phyloP scores from a whole-genome alignment of 306 rosid species.

The Corylus heterophylla region DNA sequence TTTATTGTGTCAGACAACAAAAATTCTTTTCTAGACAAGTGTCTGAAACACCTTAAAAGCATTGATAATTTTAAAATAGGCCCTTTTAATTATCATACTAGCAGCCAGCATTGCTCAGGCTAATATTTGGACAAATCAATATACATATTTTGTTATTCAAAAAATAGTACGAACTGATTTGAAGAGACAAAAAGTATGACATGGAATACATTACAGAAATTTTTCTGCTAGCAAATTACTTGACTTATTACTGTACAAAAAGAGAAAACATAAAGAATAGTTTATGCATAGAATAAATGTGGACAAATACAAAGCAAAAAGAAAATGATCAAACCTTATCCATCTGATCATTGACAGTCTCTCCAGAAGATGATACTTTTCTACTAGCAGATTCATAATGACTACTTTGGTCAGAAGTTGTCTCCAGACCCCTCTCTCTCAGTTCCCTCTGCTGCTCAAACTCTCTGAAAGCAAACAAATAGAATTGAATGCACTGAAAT shows the following conservation, averaged over 20 bases:
- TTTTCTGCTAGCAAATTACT: not conserved
- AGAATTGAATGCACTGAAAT: constrained; percentile 34
- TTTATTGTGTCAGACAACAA: not conserved
- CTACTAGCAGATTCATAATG: constrained; percentile 65
- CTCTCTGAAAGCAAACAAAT: constrained; percentile 68
- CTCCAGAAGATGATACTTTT: constrained; percentile 61
- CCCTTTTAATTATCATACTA: not conserved
- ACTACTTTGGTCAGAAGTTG: constrained; percentile 69
- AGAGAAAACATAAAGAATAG: not conserved
- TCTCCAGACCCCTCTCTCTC: constrained; percentile 85
- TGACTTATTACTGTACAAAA: not conserved
- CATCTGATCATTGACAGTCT: constrained; percentile 58
- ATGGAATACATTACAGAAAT: not conserved
- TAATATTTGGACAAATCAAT: constrained; percentile 5
- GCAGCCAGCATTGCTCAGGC: not conserved
- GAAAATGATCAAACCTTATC: constrained; percentile 57
- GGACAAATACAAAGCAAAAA: constrained; percentile 14
- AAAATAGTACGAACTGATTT: not conserved
- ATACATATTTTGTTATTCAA: not conserved
- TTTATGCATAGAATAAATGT: not conserved
- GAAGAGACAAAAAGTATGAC: not conserved
- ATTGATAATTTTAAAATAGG: not conserved
- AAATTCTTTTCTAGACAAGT: not conserved
- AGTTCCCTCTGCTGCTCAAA: constrained; percentile 99
- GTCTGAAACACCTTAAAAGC: constrained; percentile 3